Percentiles rank a stretch among this genome's conserved stretches.
Evolutionary conservation across 345 rosid genomes (phyloP).

Genomic region (Lagerstroemia speciosa): DNA sequence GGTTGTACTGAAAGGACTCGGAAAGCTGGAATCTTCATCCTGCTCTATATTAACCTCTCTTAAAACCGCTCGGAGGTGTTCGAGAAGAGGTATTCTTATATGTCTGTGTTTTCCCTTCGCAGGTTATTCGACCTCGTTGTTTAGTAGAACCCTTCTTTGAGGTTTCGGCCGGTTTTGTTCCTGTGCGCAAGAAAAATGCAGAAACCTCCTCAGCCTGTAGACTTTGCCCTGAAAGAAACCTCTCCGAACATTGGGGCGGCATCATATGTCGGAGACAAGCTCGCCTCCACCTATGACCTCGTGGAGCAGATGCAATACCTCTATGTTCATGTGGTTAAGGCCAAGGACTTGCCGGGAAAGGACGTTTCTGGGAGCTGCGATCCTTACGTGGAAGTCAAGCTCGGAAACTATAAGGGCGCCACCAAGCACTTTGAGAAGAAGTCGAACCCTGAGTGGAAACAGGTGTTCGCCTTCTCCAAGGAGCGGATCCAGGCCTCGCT

Average conservation of each 20-base stretch:
- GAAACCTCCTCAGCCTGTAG: conserved; percentile 61
- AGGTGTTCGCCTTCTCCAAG: conserved; percentile 92
- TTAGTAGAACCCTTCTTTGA: not conserved
- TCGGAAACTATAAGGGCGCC: conserved; percentile 82
- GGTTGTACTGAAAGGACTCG: too few species aligned
- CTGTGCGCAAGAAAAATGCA: conserved; percentile 37
- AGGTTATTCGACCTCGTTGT: not conserved
- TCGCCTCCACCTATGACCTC: conserved; percentile 82
- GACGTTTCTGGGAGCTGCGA: conserved; percentile 82
- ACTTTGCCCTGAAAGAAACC: conserved; percentile 85
- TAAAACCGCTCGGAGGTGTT: not conserved
- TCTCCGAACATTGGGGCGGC: conserved; percentile 92
- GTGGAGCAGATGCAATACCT: conserved; percentile 99
- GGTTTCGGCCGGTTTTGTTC: not conserved
- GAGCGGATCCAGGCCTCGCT: conserved; percentile 81
- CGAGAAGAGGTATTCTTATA: not conserved
- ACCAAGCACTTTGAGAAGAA: conserved; percentile 94
- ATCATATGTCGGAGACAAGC: conserved; percentile 53
- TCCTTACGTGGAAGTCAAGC: conserved; percentile 85
- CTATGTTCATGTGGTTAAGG: conserved; percentile 80
- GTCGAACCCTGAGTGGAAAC: conserved; percentile 89
- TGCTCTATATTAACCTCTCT: not conserved
- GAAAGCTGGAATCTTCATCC: not conserved
- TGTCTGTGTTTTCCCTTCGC: not conserved
- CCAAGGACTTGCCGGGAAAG: conserved; percentile 74